Conservation (phyloP, 2,329 filamentous ascomycete genomes). For the Saccharata proteae region DNA sequence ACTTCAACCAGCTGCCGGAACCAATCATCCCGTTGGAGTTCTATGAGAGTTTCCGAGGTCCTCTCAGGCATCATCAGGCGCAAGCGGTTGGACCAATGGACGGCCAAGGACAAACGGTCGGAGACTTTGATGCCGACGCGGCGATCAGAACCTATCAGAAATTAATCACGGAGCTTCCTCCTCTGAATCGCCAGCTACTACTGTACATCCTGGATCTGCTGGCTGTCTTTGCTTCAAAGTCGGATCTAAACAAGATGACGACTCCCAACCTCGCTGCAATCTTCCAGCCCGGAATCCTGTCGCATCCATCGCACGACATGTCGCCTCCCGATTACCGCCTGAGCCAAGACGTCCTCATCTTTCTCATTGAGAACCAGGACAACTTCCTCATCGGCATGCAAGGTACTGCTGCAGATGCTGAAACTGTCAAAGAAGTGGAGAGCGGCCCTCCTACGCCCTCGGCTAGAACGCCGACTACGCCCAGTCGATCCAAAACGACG, state of each 20-base stretch:
- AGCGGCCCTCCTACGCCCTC: slow-evolving; percentile 49
- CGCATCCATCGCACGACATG: slow-evolving; percentile 91
- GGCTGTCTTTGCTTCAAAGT: slow-evolving; percentile 93
- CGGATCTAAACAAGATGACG: slow-evolving; percentile 93
- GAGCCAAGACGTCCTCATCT: slow-evolving; percentile 94
- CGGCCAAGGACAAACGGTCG: slow-evolving; percentile 52
- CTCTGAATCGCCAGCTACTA: slow-evolving; percentile 82
- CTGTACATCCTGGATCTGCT: slow-evolving; percentile 93
- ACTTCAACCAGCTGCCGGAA: slow-evolving; percentile 91
- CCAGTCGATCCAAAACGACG: slow-evolving; percentile 39
- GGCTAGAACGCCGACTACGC: slow-evolving; percentile 36
- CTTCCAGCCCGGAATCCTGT: slow-evolving; percentile 92
- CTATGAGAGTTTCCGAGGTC: slow-evolving; percentile 82
- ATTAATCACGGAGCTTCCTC: slow-evolving; percentile 84
- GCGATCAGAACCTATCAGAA: slow-evolving; percentile 78
- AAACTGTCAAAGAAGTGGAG: slow-evolving; percentile 54
- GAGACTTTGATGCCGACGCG: slow-evolving; percentile 59
- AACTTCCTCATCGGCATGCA: slow-evolving; percentile 98
- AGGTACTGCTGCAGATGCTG: slow-evolving; percentile 92
- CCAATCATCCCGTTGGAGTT: slow-evolving; percentile 91
- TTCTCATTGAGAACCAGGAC: slow-evolving; percentile 96
- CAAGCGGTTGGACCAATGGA: slow-evolving; percentile 60
- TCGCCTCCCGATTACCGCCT: slow-evolving; percentile 84
- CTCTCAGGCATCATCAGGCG: slow-evolving; percentile 56
- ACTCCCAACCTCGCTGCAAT: slow-evolving; percentile 90